Percentiles rank a stretch among this genome's conserved stretches.
Evolutionary conservation across 2,329 filamentous ascomycete species (phyloP).

Genomic region (Phialemonium atrogriseum): DNA sequence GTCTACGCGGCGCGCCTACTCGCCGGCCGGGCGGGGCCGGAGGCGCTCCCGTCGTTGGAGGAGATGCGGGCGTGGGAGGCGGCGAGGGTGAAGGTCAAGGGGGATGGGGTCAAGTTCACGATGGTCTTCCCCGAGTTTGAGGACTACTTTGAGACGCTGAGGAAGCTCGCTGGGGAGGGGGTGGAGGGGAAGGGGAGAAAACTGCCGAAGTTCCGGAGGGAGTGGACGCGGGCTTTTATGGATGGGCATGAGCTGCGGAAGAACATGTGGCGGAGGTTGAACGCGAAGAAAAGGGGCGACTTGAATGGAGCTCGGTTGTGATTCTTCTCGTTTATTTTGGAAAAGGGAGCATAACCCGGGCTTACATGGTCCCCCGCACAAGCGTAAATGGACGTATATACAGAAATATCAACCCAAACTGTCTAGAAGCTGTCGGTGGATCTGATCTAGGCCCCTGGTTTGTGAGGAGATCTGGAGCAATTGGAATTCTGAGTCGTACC

Average conservation of each 20-base stretch:
- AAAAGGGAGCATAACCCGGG: too few relatives aligned
- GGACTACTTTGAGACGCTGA: constrained; percentile 53
- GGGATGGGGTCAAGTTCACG: constrained; percentile 51
- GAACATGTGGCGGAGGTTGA: constrained; percentile 47
- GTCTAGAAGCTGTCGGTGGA: too few relatives aligned
- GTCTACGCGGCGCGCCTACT: constrained; percentile 52
- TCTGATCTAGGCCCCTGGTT: too few relatives aligned
- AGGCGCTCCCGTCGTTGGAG: constrained; percentile 35
- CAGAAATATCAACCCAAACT: too few relatives aligned
- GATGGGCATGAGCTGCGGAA: constrained; percentile 47
- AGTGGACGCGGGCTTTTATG: constrained; percentile 43
- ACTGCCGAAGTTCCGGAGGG: constrained; percentile 33
- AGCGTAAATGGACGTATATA: too few relatives aligned
- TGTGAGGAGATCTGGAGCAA: too few relatives aligned
- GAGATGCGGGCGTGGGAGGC: constrained; percentile 50
- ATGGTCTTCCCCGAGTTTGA: constrained; percentile 57
- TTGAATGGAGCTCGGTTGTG: too few relatives aligned
- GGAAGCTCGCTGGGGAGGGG: constrained; percentile 38
- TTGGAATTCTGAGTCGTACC: too few relatives aligned
- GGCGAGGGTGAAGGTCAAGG: constrained; percentile 41
- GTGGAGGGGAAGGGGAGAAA: constrained; percentile 32
- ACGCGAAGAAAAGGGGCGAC: constrained; percentile 25
- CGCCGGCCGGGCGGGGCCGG: constrained; percentile 43
- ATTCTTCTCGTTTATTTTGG: too few relatives aligned
- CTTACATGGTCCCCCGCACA: too few relatives aligned